Base-by-base conservation (phyloP, 2,329 filamentous ascomycete genomes). In the Aspergillus felis region DNA sequence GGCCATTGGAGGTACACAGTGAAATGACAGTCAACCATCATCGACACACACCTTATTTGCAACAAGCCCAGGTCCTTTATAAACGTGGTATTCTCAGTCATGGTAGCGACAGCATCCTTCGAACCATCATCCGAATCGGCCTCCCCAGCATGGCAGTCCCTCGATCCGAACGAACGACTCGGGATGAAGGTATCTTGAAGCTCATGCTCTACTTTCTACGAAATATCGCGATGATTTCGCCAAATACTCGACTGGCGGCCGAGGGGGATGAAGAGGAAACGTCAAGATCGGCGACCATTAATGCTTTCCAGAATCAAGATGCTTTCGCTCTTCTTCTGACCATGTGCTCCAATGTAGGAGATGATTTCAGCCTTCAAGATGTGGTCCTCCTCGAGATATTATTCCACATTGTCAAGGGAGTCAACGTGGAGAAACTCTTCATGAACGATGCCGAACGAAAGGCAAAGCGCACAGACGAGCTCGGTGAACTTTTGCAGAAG, bases 21-120 rank as follows among this genome's bases (percentile, higher is more conserved):
- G 84, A 89, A 68, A 93, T 94, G 84, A 97, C 92, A 3, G 80
- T 92, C 66, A 97, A 99, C 71, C 91, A 97, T 72, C 89, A 96
- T 71, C 86, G 91, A 57, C 94, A 99, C 76, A 84, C 92, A 44
- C 92, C 94, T 1, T 94, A 94, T 55, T 82, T 99, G 22, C 89
- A 94, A 72, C 84, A 96, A 56, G 89, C 91, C 0, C 94, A 97
- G 71, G 83, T 96, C 4, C 84, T 84, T 59, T 99, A 99, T 78
- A 99, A 99, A 77, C 85, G 90, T 55, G 87, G 88, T 4, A 87
- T 97, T 46, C 84, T 99, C 63, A 92, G 94, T 65, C 92, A 89
- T 70, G 90, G 93, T 64, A 85, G 85, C 48, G 84, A 87, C 3
- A 83, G 84, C 50, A 88, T 97, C 32, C 82, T 99, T 12, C 87